These are phyloP conservation scores for Entrophospora sp. DNA, from an alignment of 192 early-diverging fungal species.

Conservation along the genomic window DNA sequence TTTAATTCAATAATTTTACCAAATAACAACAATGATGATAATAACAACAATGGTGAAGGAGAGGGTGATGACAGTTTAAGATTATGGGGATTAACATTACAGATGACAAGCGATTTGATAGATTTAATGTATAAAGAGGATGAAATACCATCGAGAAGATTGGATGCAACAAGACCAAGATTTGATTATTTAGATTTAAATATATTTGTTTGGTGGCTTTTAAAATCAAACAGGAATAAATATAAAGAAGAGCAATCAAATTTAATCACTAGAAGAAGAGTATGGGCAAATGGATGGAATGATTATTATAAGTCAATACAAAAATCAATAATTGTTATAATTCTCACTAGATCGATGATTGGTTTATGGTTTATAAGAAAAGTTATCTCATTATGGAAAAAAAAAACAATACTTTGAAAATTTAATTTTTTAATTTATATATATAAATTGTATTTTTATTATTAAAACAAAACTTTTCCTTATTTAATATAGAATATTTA, in stretches of 20 bases:
- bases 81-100: slow-evolving; percentile 35
- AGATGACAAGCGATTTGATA: slow-evolving; percentile 38
- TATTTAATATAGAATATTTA: too few relatives aligned
- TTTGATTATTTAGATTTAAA: slow-evolving; percentile 21
- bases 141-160: slow-evolving; percentile 7
- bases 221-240: not conserved
- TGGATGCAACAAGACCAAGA: slow-evolving; percentile 16
- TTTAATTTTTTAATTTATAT: too few relatives aligned
- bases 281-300: slow-evolving; percentile 12
- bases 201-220: slow-evolving; percentile 18
- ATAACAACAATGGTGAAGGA: not conserved
- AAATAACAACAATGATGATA: not conserved
- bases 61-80: too few relatives aligned
- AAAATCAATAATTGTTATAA: slow-evolving; percentile 14
- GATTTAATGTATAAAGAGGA: slow-evolving; percentile 17
- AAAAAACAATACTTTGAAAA: too few relatives aligned
- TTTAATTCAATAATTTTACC: slow-evolving; percentile 35
- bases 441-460: too few relatives aligned
- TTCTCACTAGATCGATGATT: slow-evolving; percentile 4
- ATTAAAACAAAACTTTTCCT: too few relatives aligned
- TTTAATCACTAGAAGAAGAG: slow-evolving; percentile 1
- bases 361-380: not conserved
- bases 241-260: not conserved
- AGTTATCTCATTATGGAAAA: not conserved
- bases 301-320: slow-evolving; percentile 9